A percentile compares a stretch with the other conserved stretches of the same genome.
These are phyloP conservation scores for Pichia manshurica DNA, from an alignment of 805 yeast species.

Conservation along the genomic window DNA sequence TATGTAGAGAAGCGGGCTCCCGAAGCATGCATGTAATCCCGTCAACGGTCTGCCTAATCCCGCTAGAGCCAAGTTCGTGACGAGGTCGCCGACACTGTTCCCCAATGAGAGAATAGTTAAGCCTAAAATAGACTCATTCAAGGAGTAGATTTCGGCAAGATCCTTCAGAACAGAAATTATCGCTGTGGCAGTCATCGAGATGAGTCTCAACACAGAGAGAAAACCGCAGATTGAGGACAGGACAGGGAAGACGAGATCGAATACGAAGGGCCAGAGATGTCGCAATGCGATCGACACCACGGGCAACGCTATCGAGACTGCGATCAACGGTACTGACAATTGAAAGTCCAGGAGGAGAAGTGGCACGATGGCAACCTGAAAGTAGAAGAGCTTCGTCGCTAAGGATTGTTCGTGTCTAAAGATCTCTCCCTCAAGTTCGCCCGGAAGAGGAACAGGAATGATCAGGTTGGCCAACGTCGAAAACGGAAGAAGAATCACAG, in stretches of 20 bases:
- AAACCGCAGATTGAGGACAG: conserved; percentile 28
- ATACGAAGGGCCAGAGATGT: conserved; percentile 4
- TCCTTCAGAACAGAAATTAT: conserved; percentile 35
- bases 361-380: conserved; percentile 24
- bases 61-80: conserved; percentile 43
- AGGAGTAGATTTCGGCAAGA: conserved; percentile 37
- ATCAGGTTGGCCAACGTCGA: conserved; percentile 20
- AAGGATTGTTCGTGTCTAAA: conserved; percentile 18
- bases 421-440: conserved; percentile 13
- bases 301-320: neutral
- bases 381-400: conserved; percentile 23
- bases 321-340: neutral
- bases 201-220: conserved; percentile 23
- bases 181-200: conserved; percentile 27
- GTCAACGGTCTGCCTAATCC: conserved; percentile 34
- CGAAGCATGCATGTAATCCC: conserved; percentile 49
- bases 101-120: conserved; percentile 43
- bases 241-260: conserved; percentile 18
- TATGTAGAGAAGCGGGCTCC: conserved; percentile 45
- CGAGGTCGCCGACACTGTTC: conserved; percentile 47
- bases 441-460: conserved; percentile 26
- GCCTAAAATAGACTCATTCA: conserved; percentile 45
- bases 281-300: neutral
- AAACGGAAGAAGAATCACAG: conserved; percentile 24
- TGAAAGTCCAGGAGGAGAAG: conserved; percentile 12